Evolutionary conservation across 1,284 basidiomycete species (phyloP).

Genomic region (Naganishia albida): DNA sequence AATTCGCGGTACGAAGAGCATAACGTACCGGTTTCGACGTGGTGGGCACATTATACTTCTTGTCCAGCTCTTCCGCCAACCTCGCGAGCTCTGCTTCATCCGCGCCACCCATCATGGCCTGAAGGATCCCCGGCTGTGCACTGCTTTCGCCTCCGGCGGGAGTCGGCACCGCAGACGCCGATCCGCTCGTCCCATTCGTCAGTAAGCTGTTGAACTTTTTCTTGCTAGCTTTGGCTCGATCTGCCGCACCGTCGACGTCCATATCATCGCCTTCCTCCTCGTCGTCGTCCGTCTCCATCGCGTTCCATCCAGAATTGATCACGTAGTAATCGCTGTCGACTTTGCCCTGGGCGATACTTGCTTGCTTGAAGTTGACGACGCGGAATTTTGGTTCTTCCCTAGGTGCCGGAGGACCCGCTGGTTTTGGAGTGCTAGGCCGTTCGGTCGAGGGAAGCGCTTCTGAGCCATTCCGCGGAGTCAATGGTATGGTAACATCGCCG

Average conservation of each 20-base stretch:
- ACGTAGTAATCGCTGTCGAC: slow-evolving; percentile 32
- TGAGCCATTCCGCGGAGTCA: neutral
- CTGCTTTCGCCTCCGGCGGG: neutral
- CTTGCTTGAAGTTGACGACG: slow-evolving; percentile 33
- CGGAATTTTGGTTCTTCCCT: slow-evolving; percentile 15
- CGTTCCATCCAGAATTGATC: slow-evolving; percentile 17
- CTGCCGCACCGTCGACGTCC: neutral
- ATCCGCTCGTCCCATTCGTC: slow-evolving; percentile 1
- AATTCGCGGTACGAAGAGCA: neutral
- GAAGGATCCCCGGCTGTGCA: neutral
- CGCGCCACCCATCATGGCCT: slow-evolving; percentile 15
- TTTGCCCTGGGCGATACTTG: slow-evolving; percentile 25
- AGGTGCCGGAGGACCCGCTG: neutral
- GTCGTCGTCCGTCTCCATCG: slow-evolving; percentile 6
- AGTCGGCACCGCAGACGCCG: neutral
- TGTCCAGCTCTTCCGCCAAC: slow-evolving; percentile 29
- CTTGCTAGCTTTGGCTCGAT: slow-evolving; percentile 3
- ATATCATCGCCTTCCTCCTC: slow-evolving; percentile 20
- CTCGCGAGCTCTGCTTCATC: slow-evolving; percentile 28
- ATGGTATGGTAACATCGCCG: neutral
- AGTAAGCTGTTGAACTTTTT: slow-evolving; percentile 2
- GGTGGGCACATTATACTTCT: slow-evolving; percentile 21
- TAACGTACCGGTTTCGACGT: slow-evolving; percentile 24
- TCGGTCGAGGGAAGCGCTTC: neutral
- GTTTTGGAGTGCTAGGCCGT: slow-evolving; percentile 3